Evolutionary conservation across 2,329 filamentous ascomycete species (phyloP).

Genomic region (Colletotrichum lentis): DNA sequence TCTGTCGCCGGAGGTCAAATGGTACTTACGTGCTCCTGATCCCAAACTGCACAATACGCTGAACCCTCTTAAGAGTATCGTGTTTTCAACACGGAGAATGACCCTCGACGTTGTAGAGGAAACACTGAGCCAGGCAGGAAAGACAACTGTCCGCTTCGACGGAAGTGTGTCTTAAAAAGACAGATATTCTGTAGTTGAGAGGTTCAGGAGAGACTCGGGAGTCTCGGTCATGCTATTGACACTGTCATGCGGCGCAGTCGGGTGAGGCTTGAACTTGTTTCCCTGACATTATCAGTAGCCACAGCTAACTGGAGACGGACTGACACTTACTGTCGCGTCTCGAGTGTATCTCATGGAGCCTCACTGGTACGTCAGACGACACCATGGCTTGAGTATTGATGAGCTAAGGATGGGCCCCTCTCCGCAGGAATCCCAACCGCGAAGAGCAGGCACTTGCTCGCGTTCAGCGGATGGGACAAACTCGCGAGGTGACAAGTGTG

Average conservation of each 20-base stretch:
- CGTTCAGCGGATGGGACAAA: constrained; percentile 44
- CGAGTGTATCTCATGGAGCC: constrained; percentile 60
- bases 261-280: constrained; percentile 46
- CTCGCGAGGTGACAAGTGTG: constrained; percentile 42
- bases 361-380: constrained; percentile 48
- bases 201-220: constrained; percentile 50
- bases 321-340: constrained; percentile 58
- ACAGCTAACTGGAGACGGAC: constrained; percentile 42
- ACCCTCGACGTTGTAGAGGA: not conserved
- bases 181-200: constrained; percentile 50
- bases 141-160: constrained; percentile 53
- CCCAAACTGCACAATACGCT: not conserved
- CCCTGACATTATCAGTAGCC: not conserved
- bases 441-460: constrained; percentile 45
- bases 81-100: not conserved
- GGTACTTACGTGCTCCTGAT: not conserved
- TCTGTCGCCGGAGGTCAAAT: not conserved
- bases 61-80: not conserved
- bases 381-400: not conserved
- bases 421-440: constrained; percentile 44
- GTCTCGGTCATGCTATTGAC: constrained; percentile 58
- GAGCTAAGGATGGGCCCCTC: not conserved
- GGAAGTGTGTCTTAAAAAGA: constrained; percentile 55
- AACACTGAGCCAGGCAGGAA: not conserved
- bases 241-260: constrained; percentile 60